Evolutionary conservation across 176 grass and related monocot genomes (phyloP), one percentile per base, ranked within the genome.

Genomic region (Ensete glaucum): DNA sequence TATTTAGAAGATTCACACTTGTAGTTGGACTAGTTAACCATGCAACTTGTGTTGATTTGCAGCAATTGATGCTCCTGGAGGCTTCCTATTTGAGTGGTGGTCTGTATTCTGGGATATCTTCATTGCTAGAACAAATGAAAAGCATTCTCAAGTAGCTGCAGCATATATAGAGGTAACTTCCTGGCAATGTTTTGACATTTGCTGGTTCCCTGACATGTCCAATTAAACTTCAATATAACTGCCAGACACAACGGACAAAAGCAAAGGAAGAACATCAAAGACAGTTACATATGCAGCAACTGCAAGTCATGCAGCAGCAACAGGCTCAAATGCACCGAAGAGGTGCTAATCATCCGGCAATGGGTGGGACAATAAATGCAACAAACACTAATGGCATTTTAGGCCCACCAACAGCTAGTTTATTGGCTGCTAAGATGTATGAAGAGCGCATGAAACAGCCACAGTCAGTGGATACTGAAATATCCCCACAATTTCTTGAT

Each of bases 51-150:
- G 9, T 70, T 56, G 8, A 74, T 16, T 57, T 64, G 69, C 78
- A 88, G 86, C 89, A 3, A 92, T 88, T 81, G 89, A 92, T 73
- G 86, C 89, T 63, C 89, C 89, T 6, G 86, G 86, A 29, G 86
- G 89, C 13, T 92, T 92, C 79, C 86, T 92, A 54, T 92, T 92
- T 50, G 86, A 92, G 73, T 92, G 89, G 89, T 92, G 89, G 89
- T 92, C 89, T 67, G 85, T 92, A 26, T 92, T 92, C 80, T 88
- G 86, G 89, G 89, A 92, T 77, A 88, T 92, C 79, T 92, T 88
- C 69, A 80, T 86, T 60, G 81, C 86, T 54, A 88, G 86, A 77
- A 81, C 86, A 52, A 81, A 82, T 73, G 85, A 88, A 27, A 88
- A 81, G 50, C 74, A 54, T 48, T 63, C 81, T 17, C 29, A 74